Evolutionary conservation across 2,329 filamentous ascomycete genomes (phyloP), one percentile per base, ranked within the genome.

Genomic region (Arthrinium phaeospermum): DNA sequence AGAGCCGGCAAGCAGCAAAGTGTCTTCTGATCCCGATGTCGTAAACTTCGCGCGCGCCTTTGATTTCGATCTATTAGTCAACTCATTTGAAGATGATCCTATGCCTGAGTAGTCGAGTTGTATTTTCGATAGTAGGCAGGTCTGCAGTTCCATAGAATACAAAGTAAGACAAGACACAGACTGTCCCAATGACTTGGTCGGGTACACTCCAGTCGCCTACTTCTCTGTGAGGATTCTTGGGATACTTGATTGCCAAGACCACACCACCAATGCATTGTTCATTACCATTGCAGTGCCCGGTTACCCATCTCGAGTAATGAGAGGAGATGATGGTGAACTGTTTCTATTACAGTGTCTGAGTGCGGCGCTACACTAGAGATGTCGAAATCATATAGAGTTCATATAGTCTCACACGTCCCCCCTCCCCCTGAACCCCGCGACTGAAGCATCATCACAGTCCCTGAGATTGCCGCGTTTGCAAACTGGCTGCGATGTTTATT

Each of bases 371-470:
- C 34, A 64, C 57, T 64, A 64, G 34, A 24, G 57, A 24, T 64
- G 4, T 64, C 22, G 57, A 64, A 41, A 19, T 41, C 57, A 64
- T 64, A 64, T 64, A 64, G 12, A 64, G 57, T 64, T 64, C 34
- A 64, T 30, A 64, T 41, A 64, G 57, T 64, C 16, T 64, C 57
- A 64, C 57, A 64, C 57, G 57, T 64, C 5, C 57, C 57, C 27
- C 53, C 30, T 19, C 37, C 30, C 53, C 57, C 57, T 64, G 22
- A 30, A 41, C 57, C 53, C 57, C 57, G 34, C 34, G 57, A 64
- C 10, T 13, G 57, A 24, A n/a, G 34, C 57, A 64, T 64, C 22
- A 64, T n/a, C 34, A 14, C 10, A 41, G 30, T 37, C 57, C 3
- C 19, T 41, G 19, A 41, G 34, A 64, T 41, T 41, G 6, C 30